Evolutionary conservation across 495 filamentous ascomycete genomes (phyloP).

Genomic region (Aspergillus affinis): DNA sequence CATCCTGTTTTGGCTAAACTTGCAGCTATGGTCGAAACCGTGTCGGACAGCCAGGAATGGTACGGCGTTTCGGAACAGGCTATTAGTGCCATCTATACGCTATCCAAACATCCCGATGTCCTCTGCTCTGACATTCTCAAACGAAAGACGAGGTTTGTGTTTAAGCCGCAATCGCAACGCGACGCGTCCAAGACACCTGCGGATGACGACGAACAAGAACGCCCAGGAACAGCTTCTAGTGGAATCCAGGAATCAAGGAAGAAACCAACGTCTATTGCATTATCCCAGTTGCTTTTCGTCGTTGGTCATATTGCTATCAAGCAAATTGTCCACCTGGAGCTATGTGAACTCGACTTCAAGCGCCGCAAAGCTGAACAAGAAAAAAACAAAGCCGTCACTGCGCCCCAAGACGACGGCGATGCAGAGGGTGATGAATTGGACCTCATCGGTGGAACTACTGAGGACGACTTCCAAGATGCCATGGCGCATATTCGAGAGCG

Average conservation of each 20-base stretch:
- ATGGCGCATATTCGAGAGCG: slow-evolving; percentile 93
- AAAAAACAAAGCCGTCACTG: slow-evolving; percentile 65
- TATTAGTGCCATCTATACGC: slow-evolving; percentile 90
- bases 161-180: slow-evolving; percentile 47
- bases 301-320: slow-evolving; percentile 97
- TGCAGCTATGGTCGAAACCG: slow-evolving; percentile 78
- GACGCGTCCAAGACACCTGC: slow-evolving; percentile 30
- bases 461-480: slow-evolving; percentile 97
- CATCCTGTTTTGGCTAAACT: slow-evolving; percentile 81
- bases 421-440: slow-evolving; percentile 78
- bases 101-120: slow-evolving; percentile 91
- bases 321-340: slow-evolving; percentile 98
- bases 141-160: slow-evolving; percentile 82
- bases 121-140: slow-evolving; percentile 90
- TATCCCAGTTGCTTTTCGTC: slow-evolving; percentile 92
- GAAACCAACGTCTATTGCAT: slow-evolving; percentile 58
- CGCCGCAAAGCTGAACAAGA: slow-evolving; percentile 92
- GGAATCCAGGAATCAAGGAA: slow-evolving; percentile 29
- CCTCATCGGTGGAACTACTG: slow-evolving; percentile 93
- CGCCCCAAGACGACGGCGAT: slow-evolving; percentile 51
- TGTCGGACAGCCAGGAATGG: slow-evolving; percentile 92
- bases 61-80: slow-evolving; percentile 97
- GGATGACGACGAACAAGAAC: slow-evolving; percentile 45
- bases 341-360: slow-evolving; percentile 97
- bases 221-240: slow-evolving; percentile 40